These are phyloP conservation scores for Coniochaeta pulveracea DNA, from an alignment of 2,329 filamentous ascomycete species.

Conservation along the genomic window DNA sequence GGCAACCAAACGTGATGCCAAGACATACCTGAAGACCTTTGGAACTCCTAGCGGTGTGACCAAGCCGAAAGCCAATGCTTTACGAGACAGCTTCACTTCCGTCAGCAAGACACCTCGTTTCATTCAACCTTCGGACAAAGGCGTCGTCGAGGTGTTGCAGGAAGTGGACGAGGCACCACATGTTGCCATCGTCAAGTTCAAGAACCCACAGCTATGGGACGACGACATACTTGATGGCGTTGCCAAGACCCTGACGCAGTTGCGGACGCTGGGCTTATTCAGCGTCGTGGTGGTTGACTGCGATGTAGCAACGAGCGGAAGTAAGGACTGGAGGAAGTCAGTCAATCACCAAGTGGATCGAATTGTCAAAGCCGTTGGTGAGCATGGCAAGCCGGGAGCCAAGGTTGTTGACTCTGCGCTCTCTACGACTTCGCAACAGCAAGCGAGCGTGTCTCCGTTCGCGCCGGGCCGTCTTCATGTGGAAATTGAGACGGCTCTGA, in stretches of 20 bases:
- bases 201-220: constrained; percentile 59
- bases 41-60: constrained; percentile 27
- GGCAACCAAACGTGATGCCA: constrained; percentile 85
- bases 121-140: constrained; percentile 18
- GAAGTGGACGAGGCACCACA: constrained; percentile 40
- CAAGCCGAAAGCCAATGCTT: constrained; percentile 13
- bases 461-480: constrained; percentile 24
- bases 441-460: constrained; percentile 17
- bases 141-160: constrained; percentile 14
- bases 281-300: constrained; percentile 79
- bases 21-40: constrained; percentile 83
- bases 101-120: constrained; percentile 22
- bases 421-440: constrained; percentile 20
- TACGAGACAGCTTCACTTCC: constrained; percentile 15
- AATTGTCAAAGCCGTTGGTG: constrained; percentile 64
- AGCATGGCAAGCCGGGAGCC: constrained; percentile 55
- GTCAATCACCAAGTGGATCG: constrained; percentile 57
- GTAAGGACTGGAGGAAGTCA: constrained; percentile 26
- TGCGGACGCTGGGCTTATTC: constrained; percentile 69
- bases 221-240: constrained; percentile 62
- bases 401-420: constrained; percentile 51
- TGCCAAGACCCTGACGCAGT: constrained; percentile 72
- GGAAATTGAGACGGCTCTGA: constrained; percentile 40
- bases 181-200: constrained; percentile 77
- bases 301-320: constrained; percentile 26